Conservation (phyloP, 108 stramenopile species). For the Cyclostephanos invisitatus region DNA sequence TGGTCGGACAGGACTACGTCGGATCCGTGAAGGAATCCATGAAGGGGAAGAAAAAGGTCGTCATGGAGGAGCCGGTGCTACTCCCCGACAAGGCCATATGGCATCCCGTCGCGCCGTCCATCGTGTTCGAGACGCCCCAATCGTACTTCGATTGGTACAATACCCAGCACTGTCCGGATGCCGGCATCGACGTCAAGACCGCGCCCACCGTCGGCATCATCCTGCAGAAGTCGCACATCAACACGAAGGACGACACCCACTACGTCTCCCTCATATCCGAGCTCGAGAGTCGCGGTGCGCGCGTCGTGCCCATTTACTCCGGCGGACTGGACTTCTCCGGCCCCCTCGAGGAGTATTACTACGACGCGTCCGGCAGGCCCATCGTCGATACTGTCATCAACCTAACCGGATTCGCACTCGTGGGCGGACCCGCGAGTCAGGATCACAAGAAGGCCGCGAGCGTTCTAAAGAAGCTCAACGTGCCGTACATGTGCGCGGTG, state of each 20-base stretch:
- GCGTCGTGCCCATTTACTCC: constrained; percentile 91
- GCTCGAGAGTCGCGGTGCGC: constrained; percentile 91
- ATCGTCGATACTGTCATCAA: constrained; percentile 95
- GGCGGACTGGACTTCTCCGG: constrained; percentile 97
- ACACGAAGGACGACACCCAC: constrained; percentile 97
- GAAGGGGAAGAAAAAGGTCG: constrained; percentile 79
- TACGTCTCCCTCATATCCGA: constrained; percentile 95
- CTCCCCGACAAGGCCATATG: constrained; percentile 98
- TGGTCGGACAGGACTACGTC: constrained; percentile 93
- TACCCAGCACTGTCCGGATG: constrained; percentile 91
- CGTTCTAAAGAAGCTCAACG: constrained; percentile 85
- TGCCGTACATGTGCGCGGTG: constrained; percentile 96
- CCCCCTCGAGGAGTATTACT: constrained; percentile 94
- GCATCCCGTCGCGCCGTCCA: constrained; percentile 93
- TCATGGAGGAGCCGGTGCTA: constrained; percentile 88
- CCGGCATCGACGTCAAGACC: constrained; percentile 87
- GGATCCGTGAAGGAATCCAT: constrained; percentile 75
- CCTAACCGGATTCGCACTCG: constrained; percentile 95
- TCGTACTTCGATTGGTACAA: constrained; percentile 95
- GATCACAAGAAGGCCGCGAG: constrained; percentile 95
- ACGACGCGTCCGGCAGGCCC: constrained; percentile 68
- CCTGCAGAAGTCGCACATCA: constrained; percentile 97
- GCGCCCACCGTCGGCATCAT: constrained; percentile 92
- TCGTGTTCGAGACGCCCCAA: constrained; percentile 86
- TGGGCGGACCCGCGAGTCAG: constrained; percentile 95